Percentiles rank a stretch among this genome's conserved stretches.
phyloP scores from a whole-genome alignment of 768 basidiomycete genomes.

The Lactarius akahatsu region DNA sequence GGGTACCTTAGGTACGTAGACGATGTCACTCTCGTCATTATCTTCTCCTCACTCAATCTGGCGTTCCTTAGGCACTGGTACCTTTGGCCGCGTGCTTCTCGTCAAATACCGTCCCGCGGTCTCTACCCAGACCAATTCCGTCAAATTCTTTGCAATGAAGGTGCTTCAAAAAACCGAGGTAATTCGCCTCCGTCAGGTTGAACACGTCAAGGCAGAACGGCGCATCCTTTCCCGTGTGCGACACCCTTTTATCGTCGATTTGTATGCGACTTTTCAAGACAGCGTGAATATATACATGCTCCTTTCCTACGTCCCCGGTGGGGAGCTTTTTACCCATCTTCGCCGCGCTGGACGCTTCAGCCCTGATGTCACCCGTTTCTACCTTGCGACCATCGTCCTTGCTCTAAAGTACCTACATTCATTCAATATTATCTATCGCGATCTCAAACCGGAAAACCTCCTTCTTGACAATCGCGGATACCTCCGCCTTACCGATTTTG shows the following conservation, averaged over 20 bases:
- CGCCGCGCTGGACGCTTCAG: constrained; percentile 93
- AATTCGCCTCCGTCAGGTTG: constrained; percentile 89
- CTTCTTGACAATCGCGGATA: constrained; percentile 92
- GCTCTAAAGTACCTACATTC: constrained; percentile 94
- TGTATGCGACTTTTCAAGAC: constrained; percentile 95
- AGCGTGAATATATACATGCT: constrained; percentile 97
- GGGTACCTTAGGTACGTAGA: constrained; percentile 64
- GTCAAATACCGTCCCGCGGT: constrained; percentile 66
- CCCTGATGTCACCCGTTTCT: constrained; percentile 97
- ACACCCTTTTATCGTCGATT: constrained; percentile 95
- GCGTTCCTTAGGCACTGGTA: constrained; percentile 77
- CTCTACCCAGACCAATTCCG: constrained; percentile 46
- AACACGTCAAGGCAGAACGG: constrained; percentile 96
- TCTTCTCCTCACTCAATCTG: not conserved
- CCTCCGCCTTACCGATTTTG: constrained; percentile 94
- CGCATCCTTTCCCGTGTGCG: constrained; percentile 88
- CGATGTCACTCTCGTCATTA: not conserved
- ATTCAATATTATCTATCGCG: constrained; percentile 97
- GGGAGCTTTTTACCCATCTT: constrained; percentile 95
- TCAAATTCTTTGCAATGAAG: constrained; percentile 81
- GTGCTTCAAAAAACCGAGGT: constrained; percentile 84
- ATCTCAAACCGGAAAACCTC: constrained; percentile 98
- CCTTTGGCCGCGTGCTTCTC: constrained; percentile 90
- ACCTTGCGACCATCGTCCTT: constrained; percentile 92
- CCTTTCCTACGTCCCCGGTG: constrained; percentile 93